phyloP scores from a whole-genome alignment of 2,329 filamentous ascomycete species.

The Alternaria sp. region DNA sequence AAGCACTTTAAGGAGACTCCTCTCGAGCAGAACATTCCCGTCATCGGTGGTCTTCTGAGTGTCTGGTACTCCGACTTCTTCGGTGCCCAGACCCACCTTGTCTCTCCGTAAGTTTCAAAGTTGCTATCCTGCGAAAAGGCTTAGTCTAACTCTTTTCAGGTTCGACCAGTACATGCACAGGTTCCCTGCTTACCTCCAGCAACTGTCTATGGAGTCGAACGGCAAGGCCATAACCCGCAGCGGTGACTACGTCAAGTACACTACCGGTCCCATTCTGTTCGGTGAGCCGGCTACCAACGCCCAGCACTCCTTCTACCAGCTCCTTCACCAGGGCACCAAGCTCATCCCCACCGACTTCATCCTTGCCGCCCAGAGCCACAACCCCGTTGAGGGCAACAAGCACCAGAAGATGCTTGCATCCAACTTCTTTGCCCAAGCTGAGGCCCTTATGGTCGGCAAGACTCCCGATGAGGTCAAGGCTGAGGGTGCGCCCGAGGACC shows the following conservation, averaged over 20 bases:
- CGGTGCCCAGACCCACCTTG: slow-evolving; percentile 95
- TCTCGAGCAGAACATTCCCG: slow-evolving; percentile 92
- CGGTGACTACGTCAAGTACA: slow-evolving; percentile 92
- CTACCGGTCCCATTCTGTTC: slow-evolving; percentile 93
- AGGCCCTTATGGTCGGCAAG: slow-evolving; percentile 91
- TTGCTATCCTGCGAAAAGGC: not conserved
- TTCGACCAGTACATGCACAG: slow-evolving; percentile 99
- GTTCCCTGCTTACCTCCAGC: slow-evolving; percentile 98
- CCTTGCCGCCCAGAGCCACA: slow-evolving; percentile 93
- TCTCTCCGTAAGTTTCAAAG: slow-evolving; percentile 77
- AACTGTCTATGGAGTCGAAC: slow-evolving; percentile 99
- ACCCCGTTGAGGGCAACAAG: slow-evolving; percentile 87
- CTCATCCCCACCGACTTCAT: slow-evolving; percentile 99
- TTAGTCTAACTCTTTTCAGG: slow-evolving; percentile 51
- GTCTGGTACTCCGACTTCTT: slow-evolving; percentile 99
- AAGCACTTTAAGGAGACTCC: slow-evolving; percentile 94
- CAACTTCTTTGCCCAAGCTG: slow-evolving; percentile 89
- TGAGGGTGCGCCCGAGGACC: slow-evolving; percentile 73
- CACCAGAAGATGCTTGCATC: slow-evolving; percentile 97
- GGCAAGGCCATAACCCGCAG: slow-evolving; percentile 94
- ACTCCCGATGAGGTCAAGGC: slow-evolving; percentile 78
- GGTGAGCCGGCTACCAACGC: slow-evolving; percentile 99
- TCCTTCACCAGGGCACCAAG: slow-evolving; percentile 98
- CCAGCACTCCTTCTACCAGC: slow-evolving; percentile 99
- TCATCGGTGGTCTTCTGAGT: slow-evolving; percentile 88